These are phyloP conservation scores for Alternaria longipes DNA, from an alignment of 2,329 filamentous ascomycete species.

Conservation along the genomic window DNA sequence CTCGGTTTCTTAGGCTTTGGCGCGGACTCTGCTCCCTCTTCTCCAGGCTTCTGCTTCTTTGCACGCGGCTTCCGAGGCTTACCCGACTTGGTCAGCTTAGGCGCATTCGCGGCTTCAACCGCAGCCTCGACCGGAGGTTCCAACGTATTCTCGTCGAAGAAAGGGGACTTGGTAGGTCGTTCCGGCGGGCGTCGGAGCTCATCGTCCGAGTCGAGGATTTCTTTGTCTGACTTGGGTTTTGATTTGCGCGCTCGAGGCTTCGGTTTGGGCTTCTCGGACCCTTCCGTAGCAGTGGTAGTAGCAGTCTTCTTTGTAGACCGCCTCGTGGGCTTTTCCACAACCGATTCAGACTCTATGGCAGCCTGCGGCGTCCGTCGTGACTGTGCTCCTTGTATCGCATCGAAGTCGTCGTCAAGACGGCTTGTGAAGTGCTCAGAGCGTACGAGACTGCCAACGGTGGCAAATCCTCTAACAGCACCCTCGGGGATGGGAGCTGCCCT, in stretches of 20 bases:
- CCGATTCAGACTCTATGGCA: background rate
- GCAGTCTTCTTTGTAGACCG: conserved; percentile 20
- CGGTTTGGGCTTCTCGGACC: conserved; percentile 29
- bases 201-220: conserved; percentile 24
- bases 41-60: conserved; percentile 36
- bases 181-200: conserved; percentile 22
- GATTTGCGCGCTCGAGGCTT: conserved; percentile 40
- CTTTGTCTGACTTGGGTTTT: conserved; percentile 36
- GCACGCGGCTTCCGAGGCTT: conserved; percentile 44
- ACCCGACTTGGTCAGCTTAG: conserved; percentile 31
- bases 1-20: conserved; percentile 37
- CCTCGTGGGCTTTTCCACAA: conserved; percentile 30
- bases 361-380: conserved; percentile 9
- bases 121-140: conserved; percentile 16
- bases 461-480: conserved; percentile 41
- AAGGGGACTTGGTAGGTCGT: conserved; percentile 30
- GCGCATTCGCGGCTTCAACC: conserved; percentile 10
- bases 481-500: conserved; percentile 39
- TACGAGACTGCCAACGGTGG: conserved; percentile 47
- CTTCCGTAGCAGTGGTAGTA: conserved; percentile 4
- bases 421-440: conserved; percentile 40
- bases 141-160: conserved; percentile 25
- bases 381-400: conserved; percentile 14
- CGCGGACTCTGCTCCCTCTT: conserved; percentile 19
- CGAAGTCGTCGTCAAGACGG: conserved; percentile 22